Percentiles rank a stretch among this genome's conserved stretches.
Conservation (phyloP, 163 green algal genomes). For the Chlorella variabilis region DNA sequence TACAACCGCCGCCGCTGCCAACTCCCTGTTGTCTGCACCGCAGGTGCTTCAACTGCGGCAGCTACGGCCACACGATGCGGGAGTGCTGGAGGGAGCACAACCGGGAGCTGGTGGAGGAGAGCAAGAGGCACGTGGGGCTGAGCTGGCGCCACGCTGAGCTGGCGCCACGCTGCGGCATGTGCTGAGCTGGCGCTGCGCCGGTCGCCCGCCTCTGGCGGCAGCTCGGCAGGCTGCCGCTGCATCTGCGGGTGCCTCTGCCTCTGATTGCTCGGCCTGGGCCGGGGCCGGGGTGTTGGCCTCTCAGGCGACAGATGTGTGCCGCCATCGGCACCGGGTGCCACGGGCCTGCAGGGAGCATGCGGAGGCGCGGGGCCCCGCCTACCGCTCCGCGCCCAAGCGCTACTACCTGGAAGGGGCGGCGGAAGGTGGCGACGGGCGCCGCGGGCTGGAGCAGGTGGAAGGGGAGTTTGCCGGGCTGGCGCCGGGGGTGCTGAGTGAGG, state of each 20-base stretch:
- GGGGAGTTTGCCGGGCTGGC: conserved; percentile 44
- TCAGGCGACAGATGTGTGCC: too few relatives aligned
- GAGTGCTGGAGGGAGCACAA: conserved; percentile 43
- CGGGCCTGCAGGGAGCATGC: conserved; percentile 40
- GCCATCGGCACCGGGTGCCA: too few relatives aligned
- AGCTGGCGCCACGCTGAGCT: background rate
- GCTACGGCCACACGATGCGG: conserved; percentile 36
- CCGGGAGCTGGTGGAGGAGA: conserved; percentile 21
- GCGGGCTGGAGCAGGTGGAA: background rate
- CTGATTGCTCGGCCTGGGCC: too few relatives aligned
- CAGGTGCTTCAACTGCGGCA: conserved; percentile 61
- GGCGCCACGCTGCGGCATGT: background rate
- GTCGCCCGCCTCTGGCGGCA: too few relatives aligned
- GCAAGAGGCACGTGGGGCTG: background rate
- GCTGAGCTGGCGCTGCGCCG: background rate
- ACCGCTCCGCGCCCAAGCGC: conserved; percentile 1
- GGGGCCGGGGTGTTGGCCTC: too few relatives aligned
- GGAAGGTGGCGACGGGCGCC: background rate
- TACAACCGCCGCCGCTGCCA: too few relatives aligned
- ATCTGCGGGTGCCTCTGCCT: too few relatives aligned
- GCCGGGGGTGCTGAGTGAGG: conserved; percentile 44
- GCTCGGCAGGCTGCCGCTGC: too few relatives aligned
- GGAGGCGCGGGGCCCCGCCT: background rate
- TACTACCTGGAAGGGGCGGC: conserved; percentile 34
- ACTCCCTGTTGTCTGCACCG: too few relatives aligned